A percentile compares a stretch with the other conserved stretches of the same genome.
Evolutionary conservation across 2,329 filamentous ascomycete genomes (phyloP).

Genomic region (Penicillium sp.): DNA sequence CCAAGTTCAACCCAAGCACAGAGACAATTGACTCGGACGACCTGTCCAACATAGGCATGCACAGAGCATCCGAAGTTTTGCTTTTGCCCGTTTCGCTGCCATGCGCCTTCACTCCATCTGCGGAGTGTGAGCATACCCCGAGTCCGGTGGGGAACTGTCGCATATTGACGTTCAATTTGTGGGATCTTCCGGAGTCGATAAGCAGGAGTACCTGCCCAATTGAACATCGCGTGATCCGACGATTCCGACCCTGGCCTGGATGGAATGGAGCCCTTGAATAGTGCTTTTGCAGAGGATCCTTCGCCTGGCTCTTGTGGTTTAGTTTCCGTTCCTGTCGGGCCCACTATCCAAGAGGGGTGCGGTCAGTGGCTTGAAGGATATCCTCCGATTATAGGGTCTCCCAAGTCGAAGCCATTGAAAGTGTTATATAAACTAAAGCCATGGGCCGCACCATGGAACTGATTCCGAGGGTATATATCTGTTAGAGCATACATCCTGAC

Average conservation of each 20-base stretch:
- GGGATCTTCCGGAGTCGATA: neutral
- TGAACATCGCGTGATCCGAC: too few relatives aligned
- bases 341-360: neutral
- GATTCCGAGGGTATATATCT: neutral
- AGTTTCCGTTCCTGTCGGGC: neutral
- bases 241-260: neutral
- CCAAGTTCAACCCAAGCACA: neutral
- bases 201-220: neutral
- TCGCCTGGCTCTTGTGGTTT: neutral
- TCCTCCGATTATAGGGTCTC: neutral
- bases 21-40: neutral
- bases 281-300: neutral
- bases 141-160: neutral
- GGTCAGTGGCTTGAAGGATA: conserved; percentile 4
- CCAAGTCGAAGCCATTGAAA: neutral
- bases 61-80: conserved; percentile 1
- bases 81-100: neutral
- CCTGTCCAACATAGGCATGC: neutral
- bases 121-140: neutral
- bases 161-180: neutral
- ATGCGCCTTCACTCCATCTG: neutral
- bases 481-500: neutral
- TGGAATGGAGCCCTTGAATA: neutral
- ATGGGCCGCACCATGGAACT: neutral
- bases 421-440: conserved; percentile 3